Base-by-base conservation (phyloP, 2,329 filamentous ascomycete species). In the Hypoxylon sp. region DNA sequence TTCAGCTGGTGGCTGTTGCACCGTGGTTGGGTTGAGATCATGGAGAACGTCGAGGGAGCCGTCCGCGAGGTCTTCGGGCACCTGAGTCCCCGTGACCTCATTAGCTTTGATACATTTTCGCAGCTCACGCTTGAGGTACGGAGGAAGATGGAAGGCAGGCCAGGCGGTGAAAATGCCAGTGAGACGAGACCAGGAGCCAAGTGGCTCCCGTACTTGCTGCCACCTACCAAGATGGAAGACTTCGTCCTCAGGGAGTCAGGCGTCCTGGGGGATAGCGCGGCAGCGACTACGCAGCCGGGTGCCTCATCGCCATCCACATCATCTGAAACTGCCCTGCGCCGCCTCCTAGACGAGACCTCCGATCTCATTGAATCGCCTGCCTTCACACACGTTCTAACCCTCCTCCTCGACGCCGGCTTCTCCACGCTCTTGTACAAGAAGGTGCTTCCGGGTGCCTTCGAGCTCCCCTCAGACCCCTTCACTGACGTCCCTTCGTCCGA, bases 1-100 rank as follows among this genome's bases (percentile, higher is more conserved):
- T 97, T 98, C 79, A 97, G 93, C 81, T 99, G 96, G 96, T 99
- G 95, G 94, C 83, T 99, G 51, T 85, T 99, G 52, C 95, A 99
- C 81, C 89, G 89, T 72, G 96, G 96, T 47, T 98, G 94, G 90
- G 89, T 90, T 72, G 89, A 94, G 64, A 83, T 98, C 62, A 91
- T 94, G 86, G 85, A 89, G 62, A 92, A 91, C 70, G 94, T 99
- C 52, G 90, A 94, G 77, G 83, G 85, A n/a, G 94, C 94, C 3
- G 96, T 99, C 24, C 91, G 91, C 74, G 92, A 97, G 58, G 92
- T 95, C 24, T 98, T 98, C 79, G 93, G 93, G n/a, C 86, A 89
- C 68, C 84, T 98, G 54, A 97, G 94, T 78, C 94, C 94, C 1
- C 89, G 94, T 54, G 95, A 98, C 75, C 91, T 97, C 69, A 87